Conservation (phyloP, 768 basidiomycete genomes). For the Termitomyces heimii region DNA sequence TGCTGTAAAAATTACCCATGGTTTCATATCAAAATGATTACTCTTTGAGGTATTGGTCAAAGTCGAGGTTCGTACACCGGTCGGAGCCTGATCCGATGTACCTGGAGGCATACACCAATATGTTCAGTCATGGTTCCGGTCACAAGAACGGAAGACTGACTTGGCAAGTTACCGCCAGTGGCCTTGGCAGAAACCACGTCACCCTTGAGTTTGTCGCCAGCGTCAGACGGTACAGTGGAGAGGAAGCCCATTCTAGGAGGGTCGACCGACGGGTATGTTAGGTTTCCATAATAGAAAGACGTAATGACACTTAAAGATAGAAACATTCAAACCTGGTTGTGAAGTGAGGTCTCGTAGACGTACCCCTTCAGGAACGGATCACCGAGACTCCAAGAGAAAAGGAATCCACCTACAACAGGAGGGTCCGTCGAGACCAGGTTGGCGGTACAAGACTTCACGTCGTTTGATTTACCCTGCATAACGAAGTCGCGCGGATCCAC, state of each 20-base stretch:
- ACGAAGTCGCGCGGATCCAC: constrained; percentile 74
- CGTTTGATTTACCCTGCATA: constrained; percentile 30
- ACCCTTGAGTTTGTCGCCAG: constrained; percentile 26
- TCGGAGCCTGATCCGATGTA: constrained; percentile 31
- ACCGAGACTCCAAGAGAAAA: constrained; percentile 76
- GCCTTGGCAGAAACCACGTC: constrained; percentile 22
- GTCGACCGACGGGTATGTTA: constrained; percentile 61
- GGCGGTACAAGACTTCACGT: constrained; percentile 39
- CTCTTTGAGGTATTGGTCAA: constrained; percentile 4
- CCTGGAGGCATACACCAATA: not conserved
- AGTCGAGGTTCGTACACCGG: constrained; percentile 24
- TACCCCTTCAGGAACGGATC: constrained; percentile 74
- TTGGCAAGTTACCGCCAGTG: constrained; percentile 28
- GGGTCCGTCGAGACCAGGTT: constrained; percentile 61
- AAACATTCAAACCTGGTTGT: not conserved
- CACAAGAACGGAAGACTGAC: constrained; percentile 17
- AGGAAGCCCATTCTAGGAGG: constrained; percentile 65
- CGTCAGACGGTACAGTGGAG: constrained; percentile 62
- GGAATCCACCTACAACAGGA: constrained; percentile 48
- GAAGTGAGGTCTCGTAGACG: constrained; percentile 15
- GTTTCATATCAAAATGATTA: not conserved
- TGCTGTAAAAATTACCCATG: not conserved
- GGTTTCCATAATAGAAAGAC: constrained; percentile 68
- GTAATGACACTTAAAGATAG: constrained; percentile 57
- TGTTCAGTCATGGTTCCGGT: not conserved